phyloP scores from a whole-genome alignment of 1,284 basidiomycete genomes.

The Xerocomus alliaceus region DNA sequence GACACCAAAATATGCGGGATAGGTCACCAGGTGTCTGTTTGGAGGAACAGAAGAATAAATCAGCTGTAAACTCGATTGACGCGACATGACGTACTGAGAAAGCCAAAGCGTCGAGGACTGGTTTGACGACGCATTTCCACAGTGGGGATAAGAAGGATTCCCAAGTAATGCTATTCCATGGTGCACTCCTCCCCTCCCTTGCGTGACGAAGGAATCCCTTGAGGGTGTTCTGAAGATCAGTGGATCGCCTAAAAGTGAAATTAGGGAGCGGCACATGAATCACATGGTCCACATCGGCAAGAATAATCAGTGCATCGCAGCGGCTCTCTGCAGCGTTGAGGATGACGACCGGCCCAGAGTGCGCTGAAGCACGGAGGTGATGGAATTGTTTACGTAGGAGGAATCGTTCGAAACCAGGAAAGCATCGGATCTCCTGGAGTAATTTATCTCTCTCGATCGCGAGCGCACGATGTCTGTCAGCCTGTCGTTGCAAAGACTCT shows the following conservation, averaged over 20 bases:
- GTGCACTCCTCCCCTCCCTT: background rate
- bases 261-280: background rate
- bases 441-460: slow-evolving; percentile 7
- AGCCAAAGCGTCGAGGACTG: slow-evolving; percentile 9
- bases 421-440: background rate
- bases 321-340: background rate
- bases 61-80: background rate
- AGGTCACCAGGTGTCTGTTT: background rate
- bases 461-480: background rate
- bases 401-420: slow-evolving; percentile 11
- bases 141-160: background rate
- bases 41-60: background rate
- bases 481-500: background rate
- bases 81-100: background rate
- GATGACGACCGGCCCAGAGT: slow-evolving; percentile 1
- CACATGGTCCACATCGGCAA: background rate
- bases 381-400: background rate
- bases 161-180: background rate
- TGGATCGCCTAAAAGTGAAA: background rate
- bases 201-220: background rate
- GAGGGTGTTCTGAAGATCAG: background rate
- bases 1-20: slow-evolving; percentile 20
- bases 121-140: slow-evolving; percentile 6
- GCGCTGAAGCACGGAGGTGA: background rate
- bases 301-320: background rate